Evolutionary conservation across 805 yeast species (phyloP).

Genomic region (Metschnikowia anglica): DNA sequence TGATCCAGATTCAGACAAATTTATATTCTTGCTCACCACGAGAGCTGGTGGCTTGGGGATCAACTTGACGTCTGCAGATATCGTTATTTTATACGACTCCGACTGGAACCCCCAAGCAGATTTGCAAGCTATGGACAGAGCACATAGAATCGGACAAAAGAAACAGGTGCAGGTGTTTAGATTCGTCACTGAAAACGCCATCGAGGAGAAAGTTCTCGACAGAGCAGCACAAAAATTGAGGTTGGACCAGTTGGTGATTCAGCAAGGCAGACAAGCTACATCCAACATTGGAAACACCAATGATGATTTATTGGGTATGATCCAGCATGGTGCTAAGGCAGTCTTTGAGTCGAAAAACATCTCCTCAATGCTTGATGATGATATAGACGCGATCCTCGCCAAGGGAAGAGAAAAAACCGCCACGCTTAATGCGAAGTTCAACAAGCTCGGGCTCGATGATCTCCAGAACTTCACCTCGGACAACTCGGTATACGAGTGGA

Average conservation of each 20-base stretch:
- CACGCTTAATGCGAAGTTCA: constrained; percentile 74
- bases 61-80: constrained; percentile 87
- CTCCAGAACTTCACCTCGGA: constrained; percentile 88
- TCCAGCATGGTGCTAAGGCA: constrained; percentile 92
- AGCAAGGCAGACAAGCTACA: constrained; percentile 58
- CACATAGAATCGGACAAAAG: constrained; percentile 95
- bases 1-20: constrained; percentile 75
- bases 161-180: constrained; percentile 92
- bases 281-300: constrained; percentile 60
- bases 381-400: constrained; percentile 78
- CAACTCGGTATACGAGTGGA: constrained; percentile 93
- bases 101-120: constrained; percentile 99
- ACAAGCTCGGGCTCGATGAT: constrained; percentile 87
- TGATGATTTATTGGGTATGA: constrained; percentile 91
- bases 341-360: constrained; percentile 60
- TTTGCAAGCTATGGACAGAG: constrained; percentile 97
- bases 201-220: constrained; percentile 93
- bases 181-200: constrained; percentile 92
- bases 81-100: constrained; percentile 83
- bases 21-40: constrained; percentile 82
- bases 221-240: constrained; percentile 93
- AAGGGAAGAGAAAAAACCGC: constrained; percentile 83
- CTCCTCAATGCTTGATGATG: constrained; percentile 49
- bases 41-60: constrained; percentile 98
- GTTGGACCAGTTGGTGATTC: constrained; percentile 91